Percentiles rank a stretch among this genome's conserved stretches.
phyloP scores from a whole-genome alignment of 345 rosid species.

The Populus nigra region DNA sequence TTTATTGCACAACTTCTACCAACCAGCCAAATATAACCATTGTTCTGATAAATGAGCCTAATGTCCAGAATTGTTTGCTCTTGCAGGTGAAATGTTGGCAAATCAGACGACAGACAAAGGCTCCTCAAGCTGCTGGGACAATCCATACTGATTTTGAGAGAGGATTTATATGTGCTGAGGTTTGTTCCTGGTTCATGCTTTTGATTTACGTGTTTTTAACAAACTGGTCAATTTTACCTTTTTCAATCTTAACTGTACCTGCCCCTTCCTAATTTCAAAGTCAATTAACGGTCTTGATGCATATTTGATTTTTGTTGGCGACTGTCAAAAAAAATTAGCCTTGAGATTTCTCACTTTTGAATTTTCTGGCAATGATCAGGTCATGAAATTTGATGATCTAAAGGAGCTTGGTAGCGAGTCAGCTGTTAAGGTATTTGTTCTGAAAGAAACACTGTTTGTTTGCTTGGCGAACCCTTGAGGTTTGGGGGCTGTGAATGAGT shows the following conservation, averaged over 20 bases:
- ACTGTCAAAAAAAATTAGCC: not conserved
- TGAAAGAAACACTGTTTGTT: not conserved
- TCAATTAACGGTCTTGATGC: not conserved
- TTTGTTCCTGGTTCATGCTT: slow-evolving; percentile 25
- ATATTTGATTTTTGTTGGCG: not conserved
- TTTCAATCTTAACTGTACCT: not conserved
- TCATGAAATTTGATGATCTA: slow-evolving; percentile 94
- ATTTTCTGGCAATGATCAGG: slow-evolving; percentile 42
- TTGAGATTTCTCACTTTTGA: not conserved
- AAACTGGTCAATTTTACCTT: too few relatives aligned
- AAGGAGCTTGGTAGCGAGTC: slow-evolving; percentile 85
- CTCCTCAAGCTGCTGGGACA: slow-evolving; percentile 98
- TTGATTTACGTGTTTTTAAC: not conserved
- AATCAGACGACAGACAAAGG: slow-evolving; percentile 84
- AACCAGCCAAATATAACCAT: not conserved
- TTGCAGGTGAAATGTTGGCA: slow-evolving; percentile 98
- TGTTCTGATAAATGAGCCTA: not conserved
- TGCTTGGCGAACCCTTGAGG: too few relatives aligned
- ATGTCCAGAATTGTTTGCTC: slow-evolving; percentile 8
- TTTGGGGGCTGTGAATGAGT: not conserved
- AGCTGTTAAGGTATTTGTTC: slow-evolving; percentile 70
- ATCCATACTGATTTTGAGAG: slow-evolving; percentile 93
- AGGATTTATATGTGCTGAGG: slow-evolving; percentile 99
- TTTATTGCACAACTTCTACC: too few relatives aligned
- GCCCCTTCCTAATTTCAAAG: not conserved